phyloP scores from a whole-genome alignment of 176 grass and related monocot genomes.

The Bonia amplexicaulis region DNA sequence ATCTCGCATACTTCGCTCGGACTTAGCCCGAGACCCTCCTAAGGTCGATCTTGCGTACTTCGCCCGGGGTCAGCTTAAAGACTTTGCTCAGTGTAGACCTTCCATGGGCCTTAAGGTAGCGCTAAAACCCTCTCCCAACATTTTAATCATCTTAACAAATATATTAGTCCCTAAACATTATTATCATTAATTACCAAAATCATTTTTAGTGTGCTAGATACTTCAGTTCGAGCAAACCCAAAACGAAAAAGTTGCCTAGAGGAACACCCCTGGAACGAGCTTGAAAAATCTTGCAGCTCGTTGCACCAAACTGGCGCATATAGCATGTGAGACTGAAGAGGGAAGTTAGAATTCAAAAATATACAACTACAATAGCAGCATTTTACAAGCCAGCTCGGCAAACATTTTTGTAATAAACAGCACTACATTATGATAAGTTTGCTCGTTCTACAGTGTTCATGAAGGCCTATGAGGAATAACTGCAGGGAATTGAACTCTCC shows the following conservation, averaged over 20 bases:
- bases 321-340: neutral
- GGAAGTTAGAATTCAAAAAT: neutral
- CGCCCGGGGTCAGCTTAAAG: rapidly evolving
- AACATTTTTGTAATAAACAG: neutral
- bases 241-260: too few relatives aligned
- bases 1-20: too few relatives aligned
- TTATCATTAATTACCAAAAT: too few relatives aligned
- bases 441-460: neutral
- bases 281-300: neutral
- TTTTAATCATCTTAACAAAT: too few relatives aligned
- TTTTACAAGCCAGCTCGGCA: neutral
- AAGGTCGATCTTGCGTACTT: too few relatives aligned
- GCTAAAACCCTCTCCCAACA: too few relatives aligned
- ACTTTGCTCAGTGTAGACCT: too few relatives aligned
- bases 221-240: too few relatives aligned
- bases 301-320: neutral
- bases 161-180: too few relatives aligned
- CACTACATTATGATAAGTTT: neutral
- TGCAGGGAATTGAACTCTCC: neutral
- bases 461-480: neutral
- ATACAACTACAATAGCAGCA: neutral
- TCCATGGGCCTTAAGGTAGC: too few relatives aligned
- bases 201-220: too few relatives aligned
- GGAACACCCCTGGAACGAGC: neutral
- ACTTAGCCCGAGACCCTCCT: too few relatives aligned